Evolutionary conservation across 768 basidiomycete genomes (phyloP).

Genomic region (Aureoboletus auriporus): DNA sequence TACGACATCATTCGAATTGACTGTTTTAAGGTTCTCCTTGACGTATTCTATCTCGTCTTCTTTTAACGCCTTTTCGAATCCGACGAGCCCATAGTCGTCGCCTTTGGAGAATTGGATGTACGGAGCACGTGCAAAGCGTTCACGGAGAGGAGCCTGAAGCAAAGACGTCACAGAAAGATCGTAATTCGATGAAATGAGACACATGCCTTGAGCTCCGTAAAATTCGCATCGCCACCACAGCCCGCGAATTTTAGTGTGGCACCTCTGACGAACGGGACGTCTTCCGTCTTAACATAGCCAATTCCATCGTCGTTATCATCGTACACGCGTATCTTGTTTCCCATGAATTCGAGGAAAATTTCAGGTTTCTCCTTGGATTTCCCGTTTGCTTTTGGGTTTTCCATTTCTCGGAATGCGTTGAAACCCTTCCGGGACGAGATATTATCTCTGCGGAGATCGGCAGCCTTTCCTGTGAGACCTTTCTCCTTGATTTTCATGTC

Average conservation of each 20-base stretch:
- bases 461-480: conserved; percentile 73
- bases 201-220: conserved; percentile 55
- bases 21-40: conserved; percentile 57
- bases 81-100: conserved; percentile 44
- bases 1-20: conserved; percentile 60
- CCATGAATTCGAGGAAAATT: conserved; percentile 72
- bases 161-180: background rate
- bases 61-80: conserved; percentile 59
- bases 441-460: conserved; percentile 52
- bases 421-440: conserved; percentile 57
- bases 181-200: background rate
- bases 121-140: conserved; percentile 43
- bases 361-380: conserved; percentile 48
- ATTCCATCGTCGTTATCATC: conserved; percentile 45
- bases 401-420: conserved; percentile 76
- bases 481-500: conserved; percentile 97
- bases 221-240: conserved; percentile 53
- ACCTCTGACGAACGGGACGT: conserved; percentile 40
- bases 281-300: conserved; percentile 40
- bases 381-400: conserved; percentile 30
- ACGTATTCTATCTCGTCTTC: conserved; percentile 73
- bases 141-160: conserved; percentile 40
- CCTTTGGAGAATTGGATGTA: conserved; percentile 47
- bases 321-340: conserved; percentile 60
- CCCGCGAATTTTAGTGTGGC: conserved; percentile 49